phyloP scores from a whole-genome alignment of 495 filamentous ascomycete species.

The Annulohypoxylon nitens region DNA sequence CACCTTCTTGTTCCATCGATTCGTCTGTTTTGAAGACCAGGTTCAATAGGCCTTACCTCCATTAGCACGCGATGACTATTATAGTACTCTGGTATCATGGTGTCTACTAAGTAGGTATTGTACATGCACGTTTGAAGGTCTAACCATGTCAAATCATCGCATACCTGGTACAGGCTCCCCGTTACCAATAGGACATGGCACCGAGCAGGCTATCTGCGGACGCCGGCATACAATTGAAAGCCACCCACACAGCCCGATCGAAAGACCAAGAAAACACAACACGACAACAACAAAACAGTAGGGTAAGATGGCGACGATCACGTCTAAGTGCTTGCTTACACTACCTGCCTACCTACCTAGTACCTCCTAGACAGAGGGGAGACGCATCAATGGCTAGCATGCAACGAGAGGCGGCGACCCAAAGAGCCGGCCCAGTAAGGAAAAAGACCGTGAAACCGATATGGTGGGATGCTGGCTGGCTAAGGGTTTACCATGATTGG shows the following conservation, averaged over 20 bases:
- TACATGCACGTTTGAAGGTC: slow-evolving; percentile 37
- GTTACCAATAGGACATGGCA: slow-evolving; percentile 27
- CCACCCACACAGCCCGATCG: slow-evolving; percentile 19
- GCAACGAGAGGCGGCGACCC: slow-evolving; percentile 38
- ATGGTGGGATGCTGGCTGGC: slow-evolving; percentile 42
- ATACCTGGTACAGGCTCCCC: slow-evolving; percentile 10
- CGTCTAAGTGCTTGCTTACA: slow-evolving; percentile 26
- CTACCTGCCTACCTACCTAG: neutral
- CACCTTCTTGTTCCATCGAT: slow-evolving; percentile 50
- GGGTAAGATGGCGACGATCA: slow-evolving; percentile 18
- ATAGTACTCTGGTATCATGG: neutral
- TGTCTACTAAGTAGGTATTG: neutral
- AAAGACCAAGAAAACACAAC: slow-evolving; percentile 27
- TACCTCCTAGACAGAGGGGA: slow-evolving; percentile 6
- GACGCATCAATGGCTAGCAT: slow-evolving; percentile 30
- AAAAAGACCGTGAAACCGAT: slow-evolving; percentile 42
- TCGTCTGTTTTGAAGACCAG: slow-evolving; percentile 14
- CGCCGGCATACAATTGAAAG: slow-evolving; percentile 37
- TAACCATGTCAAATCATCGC: slow-evolving; percentile 42
- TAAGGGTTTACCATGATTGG: slow-evolving; percentile 37
- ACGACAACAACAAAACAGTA: slow-evolving; percentile 27
- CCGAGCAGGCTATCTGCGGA: slow-evolving; percentile 42
- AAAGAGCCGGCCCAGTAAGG: slow-evolving; percentile 43
- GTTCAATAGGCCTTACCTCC: slow-evolving; percentile 25
- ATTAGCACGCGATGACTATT: slow-evolving; percentile 34